phyloP scores from a whole-genome alignment of 305 asterid species.

The Striga hermonthica region DNA sequence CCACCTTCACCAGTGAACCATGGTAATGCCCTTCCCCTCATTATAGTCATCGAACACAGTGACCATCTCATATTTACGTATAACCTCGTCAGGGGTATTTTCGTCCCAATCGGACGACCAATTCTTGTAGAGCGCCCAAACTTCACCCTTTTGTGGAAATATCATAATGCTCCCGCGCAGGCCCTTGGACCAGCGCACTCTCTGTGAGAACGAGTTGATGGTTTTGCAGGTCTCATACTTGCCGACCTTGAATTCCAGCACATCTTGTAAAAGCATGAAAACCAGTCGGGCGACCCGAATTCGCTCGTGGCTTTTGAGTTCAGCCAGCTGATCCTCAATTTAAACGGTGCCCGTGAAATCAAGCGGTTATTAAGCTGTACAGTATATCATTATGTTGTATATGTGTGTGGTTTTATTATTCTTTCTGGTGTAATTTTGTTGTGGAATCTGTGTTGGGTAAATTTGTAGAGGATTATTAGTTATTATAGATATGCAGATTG shows the following conservation, averaged over 20 bases:
- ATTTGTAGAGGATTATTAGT: too few relatives aligned
- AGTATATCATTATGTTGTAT: too few relatives aligned
- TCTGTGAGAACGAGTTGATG: conserved; percentile 62
- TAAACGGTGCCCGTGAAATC: conserved; percentile 58
- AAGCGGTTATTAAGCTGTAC: too few relatives aligned
- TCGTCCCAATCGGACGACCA: conserved; percentile 70
- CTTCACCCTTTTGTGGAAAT: conserved; percentile 59
- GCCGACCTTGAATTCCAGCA: conserved; percentile 73
- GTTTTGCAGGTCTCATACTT: conserved; percentile 43
- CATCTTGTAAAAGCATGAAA: conserved; percentile 52
- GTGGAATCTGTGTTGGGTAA: too few relatives aligned
- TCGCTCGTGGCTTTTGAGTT: conserved; percentile 59
- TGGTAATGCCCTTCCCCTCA: conserved; percentile 50
- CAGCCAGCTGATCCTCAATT: conserved; percentile 71
- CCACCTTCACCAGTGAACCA: conserved; percentile 63
- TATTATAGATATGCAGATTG: neutral
- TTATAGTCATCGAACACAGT: conserved; percentile 54
- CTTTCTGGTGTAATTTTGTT: too few relatives aligned
- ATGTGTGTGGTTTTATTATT: too few relatives aligned
- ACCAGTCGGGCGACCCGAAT: conserved; percentile 60
- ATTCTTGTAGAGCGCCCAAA: conserved; percentile 71
- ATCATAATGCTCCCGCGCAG: conserved; percentile 52
- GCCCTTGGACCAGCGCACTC: conserved; percentile 54
- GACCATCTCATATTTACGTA: conserved; percentile 69
- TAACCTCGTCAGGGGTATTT: conserved; percentile 53